phyloP scores from a whole-genome alignment of 1,139 yeast species.

The Zygoascus hellenicus region DNA sequence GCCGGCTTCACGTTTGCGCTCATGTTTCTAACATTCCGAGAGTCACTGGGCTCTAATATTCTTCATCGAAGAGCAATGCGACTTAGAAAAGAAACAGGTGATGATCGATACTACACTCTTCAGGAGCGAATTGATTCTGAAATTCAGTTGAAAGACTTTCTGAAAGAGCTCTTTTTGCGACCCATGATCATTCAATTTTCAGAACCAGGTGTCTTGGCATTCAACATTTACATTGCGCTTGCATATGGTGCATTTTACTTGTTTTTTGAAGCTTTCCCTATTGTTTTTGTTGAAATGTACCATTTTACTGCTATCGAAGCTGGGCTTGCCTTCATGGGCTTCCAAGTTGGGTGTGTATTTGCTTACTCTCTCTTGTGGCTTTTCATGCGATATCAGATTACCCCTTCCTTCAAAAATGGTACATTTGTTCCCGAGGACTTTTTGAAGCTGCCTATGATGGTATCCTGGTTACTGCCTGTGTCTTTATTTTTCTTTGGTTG shows the following conservation, averaged over 20 bases:
- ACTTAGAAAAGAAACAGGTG: constrained; percentile 45
- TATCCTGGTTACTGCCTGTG: constrained; percentile 49
- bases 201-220: constrained; percentile 34
- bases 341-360: constrained; percentile 41
- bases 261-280: constrained; percentile 59
- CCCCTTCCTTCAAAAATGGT: constrained; percentile 6
- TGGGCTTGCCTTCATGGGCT: constrained; percentile 44
- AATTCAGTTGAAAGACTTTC: neutral
- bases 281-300: constrained; percentile 43
- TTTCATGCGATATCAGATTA: constrained; percentile 11
- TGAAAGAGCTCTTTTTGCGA: constrained; percentile 42
- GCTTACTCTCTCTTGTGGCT: constrained; percentile 21
- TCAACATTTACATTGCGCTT: constrained; percentile 46
- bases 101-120: constrained; percentile 34
- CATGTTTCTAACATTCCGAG: constrained; percentile 43
- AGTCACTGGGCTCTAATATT: constrained; percentile 45
- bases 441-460: constrained; percentile 27
- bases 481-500: constrained; percentile 49
- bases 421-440: constrained; percentile 16
- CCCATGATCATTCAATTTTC: constrained; percentile 38
- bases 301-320: constrained; percentile 44
- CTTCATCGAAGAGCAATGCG: constrained; percentile 44
- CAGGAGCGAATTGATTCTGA: constrained; percentile 20
- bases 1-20: constrained; percentile 37
- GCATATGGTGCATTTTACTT: constrained; percentile 51